Base-by-base conservation (phyloP, 352 stramenopile genomes). In the Globisporangium uncinulatum region DNA sequence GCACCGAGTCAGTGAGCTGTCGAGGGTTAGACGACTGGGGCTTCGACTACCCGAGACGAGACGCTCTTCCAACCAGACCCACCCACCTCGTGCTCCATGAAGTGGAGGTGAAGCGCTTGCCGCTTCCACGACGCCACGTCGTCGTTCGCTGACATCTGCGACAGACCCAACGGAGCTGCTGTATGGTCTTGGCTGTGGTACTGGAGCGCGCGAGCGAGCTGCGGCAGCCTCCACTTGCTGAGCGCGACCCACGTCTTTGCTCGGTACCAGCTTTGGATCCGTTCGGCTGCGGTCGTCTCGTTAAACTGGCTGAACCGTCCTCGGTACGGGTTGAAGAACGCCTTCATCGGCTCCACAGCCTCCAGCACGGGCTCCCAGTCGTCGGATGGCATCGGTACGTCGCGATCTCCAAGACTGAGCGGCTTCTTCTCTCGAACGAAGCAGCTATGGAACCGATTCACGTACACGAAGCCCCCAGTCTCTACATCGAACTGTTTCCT, bases 181-280 rank as follows among this genome's bases (percentile, higher is more conserved):
- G n/a, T n/a, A 19, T 59, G 29, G 4, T 67, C 13, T 1, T 65
- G 20, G 14, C 52, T 61, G 34, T 88, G 78, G 44, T 75, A 91
- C 14, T 59, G 62, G 31, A 86, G 54, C 15, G 74, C 71, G 8
- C 47, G 53, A 0, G 54, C 62, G 19, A 86, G 61, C 9, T 73
- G 58, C 0, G 61, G 60, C 17, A 89, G 58, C 13, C 63, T 61
- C 73, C 71, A 89, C 4, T 64, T 50, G 8, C 69, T 67, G 13
- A 89, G 65, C 0, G 69, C 74, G n/a, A 70, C 55, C 77, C 70
- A 86, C 69, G 80, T 82, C 20, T 66, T 62, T 2, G 48, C 48
- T 39, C 81, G 74, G 57, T 80, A 87, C 76, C 75, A 83, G 54
- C 63, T 62, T 52, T 89, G 78, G n/a, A 88, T 58, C 4, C 32